Evolutionary conservation across 2,329 filamentous ascomycete genomes (phyloP).

Genomic region (Ascochyta lentis): DNA sequence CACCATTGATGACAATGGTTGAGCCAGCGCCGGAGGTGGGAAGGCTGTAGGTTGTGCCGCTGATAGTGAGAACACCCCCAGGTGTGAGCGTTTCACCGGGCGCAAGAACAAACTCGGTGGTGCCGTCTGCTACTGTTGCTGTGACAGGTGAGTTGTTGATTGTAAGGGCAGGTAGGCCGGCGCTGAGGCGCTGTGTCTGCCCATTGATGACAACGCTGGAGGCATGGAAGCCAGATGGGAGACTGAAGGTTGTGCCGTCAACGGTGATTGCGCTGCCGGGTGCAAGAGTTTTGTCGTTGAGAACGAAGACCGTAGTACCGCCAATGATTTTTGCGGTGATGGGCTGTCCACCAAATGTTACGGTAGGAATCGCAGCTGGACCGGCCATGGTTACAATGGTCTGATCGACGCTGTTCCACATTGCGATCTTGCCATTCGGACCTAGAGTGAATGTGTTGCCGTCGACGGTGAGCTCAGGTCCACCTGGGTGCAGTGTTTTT

Average conservation of each 20-base stretch:
- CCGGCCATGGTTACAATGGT: conserved; percentile 30
- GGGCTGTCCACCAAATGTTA: conserved; percentile 30
- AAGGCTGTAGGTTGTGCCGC: conserved; percentile 34
- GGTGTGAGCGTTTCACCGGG: conserved; percentile 28
- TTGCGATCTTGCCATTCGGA: conserved; percentile 44
- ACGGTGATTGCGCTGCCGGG: conserved; percentile 32
- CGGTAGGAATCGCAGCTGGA: conserved; percentile 23
- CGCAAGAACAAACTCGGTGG: conserved; percentile 29
- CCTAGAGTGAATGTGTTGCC: conserved; percentile 46
- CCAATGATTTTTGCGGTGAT: conserved; percentile 34
- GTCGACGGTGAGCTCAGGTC: conserved; percentile 44
- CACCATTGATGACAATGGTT: conserved; percentile 38
- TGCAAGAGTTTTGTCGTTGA: conserved; percentile 26
- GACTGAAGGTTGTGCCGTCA: conserved; percentile 35
- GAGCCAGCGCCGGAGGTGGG: conserved; percentile 26
- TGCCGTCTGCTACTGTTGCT: conserved; percentile 18
- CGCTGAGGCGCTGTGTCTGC: conserved; percentile 25
- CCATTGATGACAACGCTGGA: conserved; percentile 33
- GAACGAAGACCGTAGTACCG: conserved; percentile 33
- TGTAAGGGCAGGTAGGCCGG: conserved; percentile 21
- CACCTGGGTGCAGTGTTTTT: conserved; percentile 44
- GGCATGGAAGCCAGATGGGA: conserved; percentile 24
- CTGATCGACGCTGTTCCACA: conserved; percentile 46
- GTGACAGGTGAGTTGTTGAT: conserved; percentile 11
- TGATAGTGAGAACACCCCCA: conserved; percentile 25